A percentile compares a stretch with the other conserved stretches of the same genome.
Evolutionary conservation across 176 grass and related monocot genomes (phyloP).

Genomic region (Triticum timopheevii): DNA sequence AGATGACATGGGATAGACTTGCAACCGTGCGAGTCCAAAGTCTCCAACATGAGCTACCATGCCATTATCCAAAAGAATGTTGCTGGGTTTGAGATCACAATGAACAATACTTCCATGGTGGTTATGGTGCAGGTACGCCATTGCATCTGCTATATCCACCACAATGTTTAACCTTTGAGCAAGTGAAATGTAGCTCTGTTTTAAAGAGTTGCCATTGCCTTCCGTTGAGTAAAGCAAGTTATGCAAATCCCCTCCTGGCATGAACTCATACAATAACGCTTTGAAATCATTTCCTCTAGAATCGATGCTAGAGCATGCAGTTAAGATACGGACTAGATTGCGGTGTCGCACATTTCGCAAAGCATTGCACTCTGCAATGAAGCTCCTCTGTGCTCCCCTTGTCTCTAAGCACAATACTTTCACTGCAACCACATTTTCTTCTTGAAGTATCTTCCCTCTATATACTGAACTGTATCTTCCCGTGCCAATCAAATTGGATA

Average conservation of each 20-base stretch:
- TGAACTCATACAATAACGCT: conserved; percentile 30
- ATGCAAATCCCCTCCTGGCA: conserved; percentile 28
- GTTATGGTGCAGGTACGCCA: conserved; percentile 30
- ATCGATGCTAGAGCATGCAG: conserved; percentile 19
- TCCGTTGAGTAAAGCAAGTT: not conserved
- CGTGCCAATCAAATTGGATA: conserved; percentile 11
- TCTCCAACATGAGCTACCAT: conserved; percentile 36
- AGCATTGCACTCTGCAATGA: conserved; percentile 19
- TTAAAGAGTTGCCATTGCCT: not conserved
- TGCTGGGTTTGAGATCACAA: conserved; percentile 13
- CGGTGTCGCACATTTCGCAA: conserved; percentile 19
- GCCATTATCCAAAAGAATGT: conserved; percentile 28
- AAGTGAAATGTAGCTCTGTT: not conserved
- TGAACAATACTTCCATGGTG: conserved; percentile 9
- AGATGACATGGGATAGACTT: not conserved
- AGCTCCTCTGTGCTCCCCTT: conserved; percentile 25
- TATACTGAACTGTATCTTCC: conserved; percentile 30
- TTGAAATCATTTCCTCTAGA: conserved; percentile 20
- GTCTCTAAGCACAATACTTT: conserved; percentile 27
- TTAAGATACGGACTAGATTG: conserved; percentile 23
- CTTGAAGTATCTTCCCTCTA: not conserved
- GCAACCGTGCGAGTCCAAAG: conserved; percentile 21
- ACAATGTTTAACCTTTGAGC: conserved; percentile 31
- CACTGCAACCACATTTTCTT: not conserved
- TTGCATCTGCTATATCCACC: conserved; percentile 26